phyloP scores from a whole-genome alignment of 2,329 filamentous ascomycete species.

The Diaporthe citrichinensis region DNA sequence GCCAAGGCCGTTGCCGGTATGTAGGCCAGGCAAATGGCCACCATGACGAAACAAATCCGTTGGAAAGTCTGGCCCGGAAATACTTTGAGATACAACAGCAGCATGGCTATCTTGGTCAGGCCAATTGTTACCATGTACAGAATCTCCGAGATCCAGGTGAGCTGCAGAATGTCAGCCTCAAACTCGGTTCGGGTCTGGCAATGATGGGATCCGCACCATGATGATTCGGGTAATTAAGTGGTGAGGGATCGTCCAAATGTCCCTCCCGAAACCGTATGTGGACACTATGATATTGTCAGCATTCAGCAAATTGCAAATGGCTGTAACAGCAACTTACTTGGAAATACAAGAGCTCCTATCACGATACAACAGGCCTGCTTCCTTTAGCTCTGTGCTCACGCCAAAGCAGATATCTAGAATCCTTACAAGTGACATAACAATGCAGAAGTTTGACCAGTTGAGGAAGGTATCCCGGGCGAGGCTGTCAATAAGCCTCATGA shows the following conservation, averaged over 20 bases:
- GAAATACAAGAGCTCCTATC: not conserved
- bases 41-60: not conserved
- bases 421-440: slow-evolving; percentile 15
- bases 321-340: not conserved
- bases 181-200: not conserved
- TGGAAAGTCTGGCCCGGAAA: slow-evolving; percentile 15
- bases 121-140: slow-evolving; percentile 9
- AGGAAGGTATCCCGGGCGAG: slow-evolving; percentile 4
- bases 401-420: not conserved
- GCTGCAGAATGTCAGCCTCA: slow-evolving; percentile 12
- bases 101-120: slow-evolving; percentile 11
- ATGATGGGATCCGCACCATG: not conserved
- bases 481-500: slow-evolving; percentile 17
- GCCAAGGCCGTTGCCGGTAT: not conserved
- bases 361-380: not conserved
- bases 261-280: slow-evolving; percentile 12
- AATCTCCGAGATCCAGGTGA: slow-evolving; percentile 16
- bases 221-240: slow-evolving; percentile 3
- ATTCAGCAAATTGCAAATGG: not conserved
- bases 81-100: slow-evolving; percentile 6
- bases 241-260: slow-evolving; percentile 22
- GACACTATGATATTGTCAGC: not conserved
- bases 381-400: not conserved
- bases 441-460: slow-evolving; percentile 12
- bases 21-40: slow-evolving; percentile 4